phyloP scores from a whole-genome alignment of 129 eudicot genomes.

The Flaveria brownii region DNA sequence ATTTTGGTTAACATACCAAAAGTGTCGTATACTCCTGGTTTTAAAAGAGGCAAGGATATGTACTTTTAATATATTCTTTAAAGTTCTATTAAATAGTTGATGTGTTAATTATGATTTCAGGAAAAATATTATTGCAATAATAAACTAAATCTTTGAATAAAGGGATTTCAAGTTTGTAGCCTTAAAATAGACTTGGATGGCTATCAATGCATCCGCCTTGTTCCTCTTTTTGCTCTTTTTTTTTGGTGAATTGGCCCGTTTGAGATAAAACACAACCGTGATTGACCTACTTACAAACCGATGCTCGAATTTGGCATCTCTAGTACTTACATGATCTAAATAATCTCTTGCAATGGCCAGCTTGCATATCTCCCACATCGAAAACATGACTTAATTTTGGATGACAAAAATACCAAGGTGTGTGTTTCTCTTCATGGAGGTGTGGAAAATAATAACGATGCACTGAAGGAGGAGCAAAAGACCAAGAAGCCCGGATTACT shows the following conservation, averaged over 20 bases:
- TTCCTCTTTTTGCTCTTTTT: neutral
- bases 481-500: constrained; percentile 78
- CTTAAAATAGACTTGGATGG: neutral
- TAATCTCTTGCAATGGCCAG: constrained; percentile 33
- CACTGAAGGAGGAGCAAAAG: constrained; percentile 67
- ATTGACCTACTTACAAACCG: neutral
- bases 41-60: neutral
- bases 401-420: constrained; percentile 68
- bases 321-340: neutral
- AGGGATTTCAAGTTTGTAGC: neutral
- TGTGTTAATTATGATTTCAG: neutral
- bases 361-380: constrained; percentile 90
- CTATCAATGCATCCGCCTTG: neutral
- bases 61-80: no score
- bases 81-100: neutral
- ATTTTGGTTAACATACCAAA: constrained; percentile 20
- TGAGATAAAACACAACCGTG: neutral
- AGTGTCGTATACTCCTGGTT: neutral
- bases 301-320: neutral
- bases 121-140: neutral
- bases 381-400: constrained; percentile 76
- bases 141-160: neutral
- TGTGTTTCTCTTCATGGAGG: constrained; percentile 65
- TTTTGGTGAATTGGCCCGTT: neutral
- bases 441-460: constrained; percentile 54